A percentile compares a stretch with the other conserved stretches of the same genome.
Evolutionary conservation across 305 asterid species (phyloP).

Genomic region (Plantago rigida): DNA sequence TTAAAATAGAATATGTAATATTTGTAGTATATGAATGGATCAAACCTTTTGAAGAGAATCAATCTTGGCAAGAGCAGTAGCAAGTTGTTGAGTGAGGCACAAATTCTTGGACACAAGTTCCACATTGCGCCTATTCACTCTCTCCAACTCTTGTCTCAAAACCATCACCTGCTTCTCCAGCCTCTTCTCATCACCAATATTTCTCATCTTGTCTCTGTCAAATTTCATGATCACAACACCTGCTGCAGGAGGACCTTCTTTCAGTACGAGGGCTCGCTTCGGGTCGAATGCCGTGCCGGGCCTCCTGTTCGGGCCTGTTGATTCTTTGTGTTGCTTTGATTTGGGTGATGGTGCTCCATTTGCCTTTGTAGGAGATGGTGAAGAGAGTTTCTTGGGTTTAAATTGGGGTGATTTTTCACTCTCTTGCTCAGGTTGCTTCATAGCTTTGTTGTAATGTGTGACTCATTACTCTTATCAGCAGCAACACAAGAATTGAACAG

Average conservation of each 20-base stretch:
- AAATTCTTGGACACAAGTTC: neutral
- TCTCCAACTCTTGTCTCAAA: constrained; percentile 12
- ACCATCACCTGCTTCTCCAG: constrained; percentile 6
- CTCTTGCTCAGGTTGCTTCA: constrained; percentile 6
- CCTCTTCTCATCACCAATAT: neutral
- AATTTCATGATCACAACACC: neutral
- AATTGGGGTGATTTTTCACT: neutral
- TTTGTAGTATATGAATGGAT: neutral
- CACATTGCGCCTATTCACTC: neutral
- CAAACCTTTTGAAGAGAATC: constrained; percentile 5
- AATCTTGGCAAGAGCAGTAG: constrained; percentile 11
- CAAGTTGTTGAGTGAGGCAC: constrained; percentile 2
- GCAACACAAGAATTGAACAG: no score
- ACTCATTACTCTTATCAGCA: no score
- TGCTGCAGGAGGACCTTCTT: no score
- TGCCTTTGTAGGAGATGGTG: neutral
- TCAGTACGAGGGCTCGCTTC: neutral
- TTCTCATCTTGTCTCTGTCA: neutral
- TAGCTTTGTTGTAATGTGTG: neutral
- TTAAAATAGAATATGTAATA: no score
- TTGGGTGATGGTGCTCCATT: neutral
- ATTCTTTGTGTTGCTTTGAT: neutral
- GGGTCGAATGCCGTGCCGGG: neutral
- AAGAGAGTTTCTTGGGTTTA: constrained; percentile 1
- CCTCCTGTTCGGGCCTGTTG: neutral